A percentile compares a stretch with the other conserved stretches of the same genome.
phyloP scores from a whole-genome alignment of 441 rosid species.

The Populus trichocarpa region DNA sequence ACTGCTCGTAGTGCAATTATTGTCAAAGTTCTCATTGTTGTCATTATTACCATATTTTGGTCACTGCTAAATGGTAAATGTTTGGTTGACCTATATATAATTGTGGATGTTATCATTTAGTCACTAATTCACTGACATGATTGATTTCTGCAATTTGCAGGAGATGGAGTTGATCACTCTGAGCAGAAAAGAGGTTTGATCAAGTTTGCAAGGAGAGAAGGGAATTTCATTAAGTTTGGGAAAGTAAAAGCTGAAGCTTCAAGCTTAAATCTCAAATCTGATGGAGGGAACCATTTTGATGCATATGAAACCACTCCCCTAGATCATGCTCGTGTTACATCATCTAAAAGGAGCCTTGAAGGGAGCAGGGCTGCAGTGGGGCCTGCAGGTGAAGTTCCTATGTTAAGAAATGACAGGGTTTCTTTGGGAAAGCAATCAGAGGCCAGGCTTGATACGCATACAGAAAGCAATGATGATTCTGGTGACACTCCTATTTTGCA shows the following conservation, averaged over 20 bases:
- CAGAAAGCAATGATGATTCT: conserved; percentile 58
- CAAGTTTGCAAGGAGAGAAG: conserved; percentile 48
- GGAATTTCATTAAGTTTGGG: conserved; percentile 53
- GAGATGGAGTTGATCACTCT: conserved; percentile 43
- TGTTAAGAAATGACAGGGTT: conserved; percentile 39
- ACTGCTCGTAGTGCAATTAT: background rate
- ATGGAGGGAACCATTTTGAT: conserved; percentile 31
- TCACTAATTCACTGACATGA: background rate
- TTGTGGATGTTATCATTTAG: background rate
- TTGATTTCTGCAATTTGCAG: conserved; percentile 39
- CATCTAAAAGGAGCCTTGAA: conserved; percentile 45
- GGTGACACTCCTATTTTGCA: conserved; percentile 43
- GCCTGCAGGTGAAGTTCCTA: conserved; percentile 32
- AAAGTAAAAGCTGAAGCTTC: conserved; percentile 53
- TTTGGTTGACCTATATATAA: background rate
- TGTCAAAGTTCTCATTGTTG: background rate
- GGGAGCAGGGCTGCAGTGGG: conserved; percentile 38
- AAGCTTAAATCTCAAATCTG: conserved; percentile 32
- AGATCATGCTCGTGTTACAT: conserved; percentile 36
- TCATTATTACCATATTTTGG: no score
- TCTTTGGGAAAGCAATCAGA: conserved; percentile 43
- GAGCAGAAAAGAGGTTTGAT: conserved; percentile 39
- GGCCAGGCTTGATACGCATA: conserved; percentile 42
- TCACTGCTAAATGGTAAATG: no score
- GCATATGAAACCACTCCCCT: conserved; percentile 35